Base-by-base conservation (phyloP, 257 asterid genomes). In the Primulina tabacum region DNA sequence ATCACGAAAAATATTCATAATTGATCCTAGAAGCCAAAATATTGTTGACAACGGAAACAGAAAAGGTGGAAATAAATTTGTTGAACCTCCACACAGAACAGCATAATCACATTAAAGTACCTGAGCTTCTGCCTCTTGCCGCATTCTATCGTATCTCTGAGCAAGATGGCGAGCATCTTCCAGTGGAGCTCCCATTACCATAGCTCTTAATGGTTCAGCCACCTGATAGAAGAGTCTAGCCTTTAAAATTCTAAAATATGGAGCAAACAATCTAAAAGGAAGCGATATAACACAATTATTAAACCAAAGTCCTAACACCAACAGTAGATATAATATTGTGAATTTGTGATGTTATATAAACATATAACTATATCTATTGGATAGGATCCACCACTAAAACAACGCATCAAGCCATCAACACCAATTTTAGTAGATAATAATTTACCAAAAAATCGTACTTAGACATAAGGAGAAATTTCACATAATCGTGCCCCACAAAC, bases 121-220 rank as follows among this genome's bases (percentile, higher is more conserved):
- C 99, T 94, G 99, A 81, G 96, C 92, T 82, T 94, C 99, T 20
- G 97, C 92, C 75, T 94, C 99, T 82, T 94, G 99, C 55, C 97
- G 87, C 96, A 94, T 85, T 84, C 95, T 84, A 76, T 91, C 97
- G 79, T 94, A 94, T 74, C 99, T 80, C 82, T 94, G 99, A 65
- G 99, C 97, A 30, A 94, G 97, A 85, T 91, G 99, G 56, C 99
- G 95, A 80, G 99, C 99, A 89, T 94, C 97, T 79, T 94, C 99
- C 69, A 94, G 63, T 65, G 99, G 99, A 83, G 99, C 97, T 71
- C 99, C 99, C 96, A 91, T 80, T 72, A 94, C 99, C 99, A 94
- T 91, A 38, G 99, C 88, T 86, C 99, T 85, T 77, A 94, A 79
- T 64, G 99, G 99, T 85, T 94, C 97, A 8, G 99, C 99, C 60